Evolutionary conservation across 305 asterid genomes (phyloP).

Genomic region (Fraxinus albicans): DNA sequence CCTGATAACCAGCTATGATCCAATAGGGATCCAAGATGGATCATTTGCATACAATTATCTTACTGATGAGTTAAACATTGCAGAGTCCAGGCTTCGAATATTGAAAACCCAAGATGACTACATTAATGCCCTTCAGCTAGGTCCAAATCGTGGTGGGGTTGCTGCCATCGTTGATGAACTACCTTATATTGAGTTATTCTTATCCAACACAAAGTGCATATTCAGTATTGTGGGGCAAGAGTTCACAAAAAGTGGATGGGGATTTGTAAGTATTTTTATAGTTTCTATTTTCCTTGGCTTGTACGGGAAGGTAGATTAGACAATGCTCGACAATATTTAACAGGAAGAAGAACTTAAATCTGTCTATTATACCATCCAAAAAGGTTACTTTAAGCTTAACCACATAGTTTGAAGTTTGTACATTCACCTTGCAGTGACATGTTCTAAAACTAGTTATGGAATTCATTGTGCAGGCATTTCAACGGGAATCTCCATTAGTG

Average conservation of each 20-base stretch:
- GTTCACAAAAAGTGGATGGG: slow-evolving; percentile 97
- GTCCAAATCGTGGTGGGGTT: slow-evolving; percentile 76
- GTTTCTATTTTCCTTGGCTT: not conserved
- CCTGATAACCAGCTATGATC: slow-evolving; percentile 64
- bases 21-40: slow-evolving; percentile 89
- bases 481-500: slow-evolving; percentile 74
- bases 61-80: slow-evolving; percentile 51
- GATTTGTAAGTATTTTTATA: slow-evolving; percentile 70
- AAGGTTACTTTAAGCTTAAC: not conserved
- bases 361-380: not conserved
- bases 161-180: slow-evolving; percentile 92
- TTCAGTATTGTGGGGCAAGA: slow-evolving; percentile 75
- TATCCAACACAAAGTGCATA: slow-evolving; percentile 55
- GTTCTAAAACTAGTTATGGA: not conserved
- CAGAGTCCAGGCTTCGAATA: slow-evolving; percentile 62
- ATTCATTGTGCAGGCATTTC: slow-evolving; percentile 55
- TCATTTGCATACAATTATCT: slow-evolving; percentile 78
- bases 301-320: not conserved
- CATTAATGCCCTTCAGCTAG: slow-evolving; percentile 42
- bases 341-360: not conserved
- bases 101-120: slow-evolving; percentile 70
- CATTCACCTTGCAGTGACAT: not conserved
- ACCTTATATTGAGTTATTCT: slow-evolving; percentile 74
- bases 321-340: not conserved
- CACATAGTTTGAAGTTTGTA: not conserved